These are phyloP conservation scores for Nothopassalora personata DNA, from an alignment of 2,329 filamentous ascomycete species.

Conservation along the genomic window DNA sequence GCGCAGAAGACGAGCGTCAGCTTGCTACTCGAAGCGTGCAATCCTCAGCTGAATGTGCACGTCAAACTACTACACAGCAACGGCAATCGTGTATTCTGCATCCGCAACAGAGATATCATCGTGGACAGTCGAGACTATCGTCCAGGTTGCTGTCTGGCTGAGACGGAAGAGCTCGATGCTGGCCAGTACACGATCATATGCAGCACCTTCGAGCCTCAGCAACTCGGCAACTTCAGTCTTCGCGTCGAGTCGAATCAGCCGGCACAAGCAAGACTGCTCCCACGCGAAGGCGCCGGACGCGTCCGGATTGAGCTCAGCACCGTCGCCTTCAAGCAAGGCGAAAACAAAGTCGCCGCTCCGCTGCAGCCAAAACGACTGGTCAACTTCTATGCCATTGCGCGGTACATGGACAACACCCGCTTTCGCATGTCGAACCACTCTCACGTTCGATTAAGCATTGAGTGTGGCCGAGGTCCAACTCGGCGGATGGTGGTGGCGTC, in stretches of 20 bases:
- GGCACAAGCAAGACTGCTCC: conserved; percentile 56
- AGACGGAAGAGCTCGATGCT: conserved; percentile 55
- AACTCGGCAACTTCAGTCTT: conserved; percentile 68
- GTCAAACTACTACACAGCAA: conserved; percentile 76
- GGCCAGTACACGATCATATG: conserved; percentile 84
- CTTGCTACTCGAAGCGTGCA: conserved; percentile 65
- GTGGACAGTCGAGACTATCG: conserved; percentile 85
- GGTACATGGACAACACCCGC: conserved; percentile 15
- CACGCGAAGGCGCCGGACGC: conserved; percentile 69
- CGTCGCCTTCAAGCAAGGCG: conserved; percentile 46
- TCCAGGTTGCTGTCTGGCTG: conserved; percentile 67
- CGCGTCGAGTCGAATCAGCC: conserved; percentile 62
- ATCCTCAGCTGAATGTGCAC: conserved; percentile 68
- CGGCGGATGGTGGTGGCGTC: conserved; percentile 61
- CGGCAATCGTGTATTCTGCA: conserved; percentile 63
- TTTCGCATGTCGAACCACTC: conserved; percentile 28
- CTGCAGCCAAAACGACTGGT: conserved; percentile 48
- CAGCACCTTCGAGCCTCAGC: conserved; percentile 81
- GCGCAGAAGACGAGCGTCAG: conserved; percentile 56
- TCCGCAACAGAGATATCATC: conserved; percentile 72
- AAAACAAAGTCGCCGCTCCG: conserved; percentile 51
- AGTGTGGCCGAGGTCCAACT: conserved; percentile 66
- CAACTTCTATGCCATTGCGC: conserved; percentile 29
- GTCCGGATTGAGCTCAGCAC: conserved; percentile 57
- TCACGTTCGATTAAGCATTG: conserved; percentile 65